Evolutionary conservation across 2,329 filamentous ascomycete species (phyloP).

Genomic region (Lasiodiplodia gonubiensis): DNA sequence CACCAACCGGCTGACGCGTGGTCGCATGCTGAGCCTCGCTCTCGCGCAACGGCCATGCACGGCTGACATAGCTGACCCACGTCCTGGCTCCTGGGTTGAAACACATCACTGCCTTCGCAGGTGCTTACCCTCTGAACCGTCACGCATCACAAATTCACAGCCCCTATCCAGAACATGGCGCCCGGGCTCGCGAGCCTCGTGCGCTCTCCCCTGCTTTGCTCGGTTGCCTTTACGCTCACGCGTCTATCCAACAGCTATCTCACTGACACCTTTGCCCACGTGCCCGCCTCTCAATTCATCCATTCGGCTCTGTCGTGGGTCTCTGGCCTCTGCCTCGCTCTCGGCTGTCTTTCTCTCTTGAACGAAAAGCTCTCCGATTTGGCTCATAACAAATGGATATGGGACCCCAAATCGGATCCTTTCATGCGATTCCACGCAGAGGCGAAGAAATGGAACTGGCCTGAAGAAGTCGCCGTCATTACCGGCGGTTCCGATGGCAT

Average conservation of each 20-base stretch:
- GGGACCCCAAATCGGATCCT: constrained; percentile 31
- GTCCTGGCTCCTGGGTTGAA: background rate
- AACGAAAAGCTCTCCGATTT: constrained; percentile 30
- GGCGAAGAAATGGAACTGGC: constrained; percentile 40
- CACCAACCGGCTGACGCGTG: constrained; percentile 19
- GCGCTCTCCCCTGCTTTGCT: constrained; percentile 5
- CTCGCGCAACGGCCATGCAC: background rate
- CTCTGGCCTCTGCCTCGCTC: background rate
- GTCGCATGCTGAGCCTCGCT: constrained; percentile 11
- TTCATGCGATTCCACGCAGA: constrained; percentile 32
- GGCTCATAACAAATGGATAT: constrained; percentile 49
- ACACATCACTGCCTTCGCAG: constrained; percentile 17
- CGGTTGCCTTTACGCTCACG: background rate
- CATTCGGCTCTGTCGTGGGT: constrained; percentile 13
- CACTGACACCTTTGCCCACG: background rate
- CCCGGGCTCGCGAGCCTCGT: background rate
- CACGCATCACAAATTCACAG: background rate
- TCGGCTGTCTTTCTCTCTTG: background rate
- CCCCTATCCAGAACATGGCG: background rate
- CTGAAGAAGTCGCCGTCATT: constrained; percentile 43
- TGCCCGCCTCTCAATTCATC: background rate
- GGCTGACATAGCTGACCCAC: constrained; percentile 15
- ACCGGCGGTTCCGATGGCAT: constrained; percentile 47
- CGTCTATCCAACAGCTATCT: constrained; percentile 6
- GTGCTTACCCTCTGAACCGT: constrained; percentile 1